Percentiles rank a stretch among this genome's conserved stretches.
Conservation (phyloP, 1,284 basidiomycete species). For the Apiotrichum siamense region DNA sequence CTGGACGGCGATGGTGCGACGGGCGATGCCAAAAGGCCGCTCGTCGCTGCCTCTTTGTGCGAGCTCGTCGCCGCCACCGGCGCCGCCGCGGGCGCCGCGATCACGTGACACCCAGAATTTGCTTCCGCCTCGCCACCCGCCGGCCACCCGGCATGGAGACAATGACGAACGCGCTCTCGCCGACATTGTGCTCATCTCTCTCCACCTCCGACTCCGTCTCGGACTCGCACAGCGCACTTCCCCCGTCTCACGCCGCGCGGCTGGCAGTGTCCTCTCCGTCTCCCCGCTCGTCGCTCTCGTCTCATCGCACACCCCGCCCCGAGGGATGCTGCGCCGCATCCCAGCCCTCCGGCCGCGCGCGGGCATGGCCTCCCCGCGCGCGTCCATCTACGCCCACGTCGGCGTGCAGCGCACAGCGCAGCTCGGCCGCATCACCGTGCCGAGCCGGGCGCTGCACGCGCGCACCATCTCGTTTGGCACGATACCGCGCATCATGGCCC, state of each 20-base stretch:
- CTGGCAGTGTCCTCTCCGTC: not conserved
- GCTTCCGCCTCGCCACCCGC: too few relatives aligned
- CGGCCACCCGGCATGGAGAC: too few relatives aligned
- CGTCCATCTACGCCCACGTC: not conserved
- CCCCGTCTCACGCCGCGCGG: too few relatives aligned
- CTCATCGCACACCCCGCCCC: not conserved
- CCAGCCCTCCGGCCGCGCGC: slow-evolving; percentile 13
- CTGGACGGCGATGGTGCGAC: not conserved
- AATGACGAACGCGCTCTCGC: too few relatives aligned
- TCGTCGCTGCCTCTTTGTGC: too few relatives aligned
- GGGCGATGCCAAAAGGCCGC: too few relatives aligned
- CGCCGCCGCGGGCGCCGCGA: too few relatives aligned
- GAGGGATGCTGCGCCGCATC: slow-evolving; percentile 11
- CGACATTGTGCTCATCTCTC: too few relatives aligned
- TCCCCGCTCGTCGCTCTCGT: not conserved
- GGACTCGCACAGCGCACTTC: too few relatives aligned
- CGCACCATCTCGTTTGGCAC: slow-evolving; percentile 75
- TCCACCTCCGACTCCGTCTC: too few relatives aligned
- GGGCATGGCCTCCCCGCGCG: not conserved
- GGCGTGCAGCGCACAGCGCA: not conserved
- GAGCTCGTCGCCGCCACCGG: too few relatives aligned
- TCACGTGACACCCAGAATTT: too few relatives aligned
- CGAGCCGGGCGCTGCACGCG: slow-evolving; percentile 50
- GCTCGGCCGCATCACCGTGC: slow-evolving; percentile 9
- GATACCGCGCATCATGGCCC: slow-evolving; percentile 71